Evolutionary conservation across 495 filamentous ascomycete species (phyloP), one percentile per base, ranked within the genome.

Genomic region (Friedmanniomyces simplex): DNA sequence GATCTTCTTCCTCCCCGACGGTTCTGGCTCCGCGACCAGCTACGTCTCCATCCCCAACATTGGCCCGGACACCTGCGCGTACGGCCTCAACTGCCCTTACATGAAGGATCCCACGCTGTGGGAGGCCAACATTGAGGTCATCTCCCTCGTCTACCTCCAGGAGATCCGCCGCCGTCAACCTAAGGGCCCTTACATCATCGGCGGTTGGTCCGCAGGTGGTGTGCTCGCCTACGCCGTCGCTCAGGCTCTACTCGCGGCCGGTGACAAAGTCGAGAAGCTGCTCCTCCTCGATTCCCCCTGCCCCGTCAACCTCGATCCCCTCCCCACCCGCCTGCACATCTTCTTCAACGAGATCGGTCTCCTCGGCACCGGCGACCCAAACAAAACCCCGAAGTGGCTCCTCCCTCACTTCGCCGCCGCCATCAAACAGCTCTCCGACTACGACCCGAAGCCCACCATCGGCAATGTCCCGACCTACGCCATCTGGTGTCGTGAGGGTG

Each of bases 141-240:
- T 81, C 30, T 79, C 80, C 21, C 72, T 74, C 18, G 72, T 77
- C n/a, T 84, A 82, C 60, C 71, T 84, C 13, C 77, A 79, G 24
- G 76, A 85, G 63, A 85, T 87, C 57, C 83, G 81, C 11, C 81
- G 87, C 58, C 82, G 87, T 32, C 77, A 89, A 72, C 81, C 90
- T 0, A 77, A 82, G 45, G 89, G 89, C 74, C 82, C 82, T 4
- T 85, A 85, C 68, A 74, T 78, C 64, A 70, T 85, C 39, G 82
- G 82, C 51, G 84, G 78, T 16, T 96, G 90, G 90, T 89, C 84
- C 21, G 89, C 89, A 10, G 90, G 90, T 50, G 90, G 90, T 42
- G 87, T 93, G 34, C 84, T 91, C 61, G 89, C 89, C 24, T 96
- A 88, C 66, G 89, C 94, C 66, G 85, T 87, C 22, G 82, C 82